Conservation (phyloP, 2,329 filamentous ascomycete species). For the Phoma sp. region DNA sequence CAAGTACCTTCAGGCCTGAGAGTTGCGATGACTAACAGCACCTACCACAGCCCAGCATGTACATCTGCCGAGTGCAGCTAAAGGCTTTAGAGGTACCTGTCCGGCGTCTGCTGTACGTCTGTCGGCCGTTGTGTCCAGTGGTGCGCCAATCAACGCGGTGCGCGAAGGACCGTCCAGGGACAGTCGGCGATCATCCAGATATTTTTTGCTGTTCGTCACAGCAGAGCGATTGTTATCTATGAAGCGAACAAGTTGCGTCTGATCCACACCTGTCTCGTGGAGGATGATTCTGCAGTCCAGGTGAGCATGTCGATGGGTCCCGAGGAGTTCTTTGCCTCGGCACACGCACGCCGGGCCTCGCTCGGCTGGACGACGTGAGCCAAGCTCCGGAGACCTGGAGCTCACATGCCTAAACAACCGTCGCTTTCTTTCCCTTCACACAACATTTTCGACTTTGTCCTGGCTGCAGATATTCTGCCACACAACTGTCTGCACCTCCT, state of each 20-base stretch:
- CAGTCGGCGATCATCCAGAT: conserved; percentile 1
- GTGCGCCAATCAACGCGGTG: conserved; percentile 1
- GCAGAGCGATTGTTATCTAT: not conserved
- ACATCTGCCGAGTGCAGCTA: not conserved
- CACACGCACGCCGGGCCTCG: conserved; percentile 30
- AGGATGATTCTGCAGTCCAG: not conserved
- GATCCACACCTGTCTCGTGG: not conserved
- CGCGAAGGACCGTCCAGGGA: conserved; percentile 1
- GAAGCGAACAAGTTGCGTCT: not conserved
- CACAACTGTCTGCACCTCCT: not conserved
- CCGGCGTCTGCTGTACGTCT: not conserved
- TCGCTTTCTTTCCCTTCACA: conserved; percentile 21
- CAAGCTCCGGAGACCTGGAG: conserved; percentile 39
- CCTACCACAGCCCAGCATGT: not conserved
- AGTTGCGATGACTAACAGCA: not conserved
- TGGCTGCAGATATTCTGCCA: not conserved
- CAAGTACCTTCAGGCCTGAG: not conserved
- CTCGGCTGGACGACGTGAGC: conserved; percentile 31
- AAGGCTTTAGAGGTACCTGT: conserved; percentile 2
- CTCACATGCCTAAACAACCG: conserved; percentile 35
- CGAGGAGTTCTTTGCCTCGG: conserved; percentile 29
- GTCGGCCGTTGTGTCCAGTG: not conserved
- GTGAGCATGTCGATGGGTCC: conserved; percentile 3
- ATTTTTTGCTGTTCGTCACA: not conserved
- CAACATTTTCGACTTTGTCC: conserved; percentile 8